These are phyloP conservation scores for Plasmodium vinckei DNA, from an alignment of 169 alveolate species.

Conservation along the genomic window DNA sequence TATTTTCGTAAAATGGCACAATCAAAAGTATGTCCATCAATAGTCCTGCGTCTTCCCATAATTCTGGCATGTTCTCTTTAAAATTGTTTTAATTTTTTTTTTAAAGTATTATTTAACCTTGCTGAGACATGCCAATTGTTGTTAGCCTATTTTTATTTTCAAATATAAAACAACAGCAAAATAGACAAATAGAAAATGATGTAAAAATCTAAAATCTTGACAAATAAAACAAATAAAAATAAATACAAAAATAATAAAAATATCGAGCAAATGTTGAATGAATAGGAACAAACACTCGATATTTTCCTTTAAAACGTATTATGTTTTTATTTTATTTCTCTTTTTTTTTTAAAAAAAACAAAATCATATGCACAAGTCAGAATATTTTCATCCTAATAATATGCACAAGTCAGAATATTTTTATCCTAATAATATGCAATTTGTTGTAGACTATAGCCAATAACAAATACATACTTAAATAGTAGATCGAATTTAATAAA, in stretches of 20 bases:
- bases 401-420: not conserved
- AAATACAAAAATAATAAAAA: not conserved
- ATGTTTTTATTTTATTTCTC: not conserved
- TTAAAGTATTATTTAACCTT: not conserved
- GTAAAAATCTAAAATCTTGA: not conserved
- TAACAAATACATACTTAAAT: no score
- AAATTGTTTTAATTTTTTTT: not conserved
- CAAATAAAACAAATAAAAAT: not conserved
- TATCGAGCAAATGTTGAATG: not conserved
- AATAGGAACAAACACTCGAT: not conserved
- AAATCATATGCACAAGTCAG: not conserved
- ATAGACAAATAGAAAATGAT: not conserved
- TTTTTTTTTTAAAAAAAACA: not conserved
- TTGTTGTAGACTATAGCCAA: no score
- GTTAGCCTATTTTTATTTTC: not conserved
- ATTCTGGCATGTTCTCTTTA: conserved; percentile 1
- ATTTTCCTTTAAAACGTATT: not conserved
- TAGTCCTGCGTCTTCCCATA: conserved; percentile 26
- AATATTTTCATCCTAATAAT: not conserved
- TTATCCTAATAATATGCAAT: not conserved
- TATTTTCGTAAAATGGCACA: conserved; percentile 44
- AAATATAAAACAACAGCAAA: not conserved
- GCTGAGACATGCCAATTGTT: not conserved
- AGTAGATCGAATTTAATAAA: no score
- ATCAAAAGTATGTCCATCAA: not conserved